Evolutionary conservation across 345 rosid genomes (phyloP).

Genomic region (Hibiscus syriacus): DNA sequence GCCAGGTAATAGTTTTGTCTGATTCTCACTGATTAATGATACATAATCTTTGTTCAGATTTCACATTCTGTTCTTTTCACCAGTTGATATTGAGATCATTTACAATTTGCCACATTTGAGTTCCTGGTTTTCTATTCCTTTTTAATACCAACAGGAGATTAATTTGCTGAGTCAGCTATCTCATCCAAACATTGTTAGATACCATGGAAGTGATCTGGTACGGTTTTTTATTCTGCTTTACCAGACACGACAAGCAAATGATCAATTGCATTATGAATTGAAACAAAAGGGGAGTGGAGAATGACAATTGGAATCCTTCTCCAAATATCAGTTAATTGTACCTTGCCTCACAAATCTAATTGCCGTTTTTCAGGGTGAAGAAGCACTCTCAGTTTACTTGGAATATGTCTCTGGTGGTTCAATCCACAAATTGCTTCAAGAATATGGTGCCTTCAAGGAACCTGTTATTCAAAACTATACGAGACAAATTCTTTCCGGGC

Average conservation of each 20-base stretch:
- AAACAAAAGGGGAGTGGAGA: neutral
- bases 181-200: constrained; percentile 85
- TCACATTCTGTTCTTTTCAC: neutral
- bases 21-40: constrained; percentile 1
- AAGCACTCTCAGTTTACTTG: constrained; percentile 84
- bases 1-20: constrained; percentile 54
- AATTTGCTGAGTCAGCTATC: constrained; percentile 79
- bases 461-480: constrained; percentile 91
- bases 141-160: constrained; percentile 61
- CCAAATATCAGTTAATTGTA: constrained; percentile 10
- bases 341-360: constrained; percentile 14
- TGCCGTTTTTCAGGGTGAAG: constrained; percentile 55
- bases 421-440: constrained; percentile 85
- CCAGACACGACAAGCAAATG: neutral
- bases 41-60: neutral
- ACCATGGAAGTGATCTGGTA: constrained; percentile 95
- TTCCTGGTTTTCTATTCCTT: constrained; percentile 10
- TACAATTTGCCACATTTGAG: neutral
- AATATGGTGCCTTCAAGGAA: constrained; percentile 83
- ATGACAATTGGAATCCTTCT: neutral
- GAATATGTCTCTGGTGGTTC: constrained; percentile 97
- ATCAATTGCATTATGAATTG: constrained; percentile 3
- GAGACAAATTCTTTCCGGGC: constrained; percentile 79
- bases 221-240: constrained; percentile 8
- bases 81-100: neutral